Evolutionary conservation across 331 rosid species (phyloP), one percentile per base, ranked within the genome.

Genomic region (Ulmus americana): DNA sequence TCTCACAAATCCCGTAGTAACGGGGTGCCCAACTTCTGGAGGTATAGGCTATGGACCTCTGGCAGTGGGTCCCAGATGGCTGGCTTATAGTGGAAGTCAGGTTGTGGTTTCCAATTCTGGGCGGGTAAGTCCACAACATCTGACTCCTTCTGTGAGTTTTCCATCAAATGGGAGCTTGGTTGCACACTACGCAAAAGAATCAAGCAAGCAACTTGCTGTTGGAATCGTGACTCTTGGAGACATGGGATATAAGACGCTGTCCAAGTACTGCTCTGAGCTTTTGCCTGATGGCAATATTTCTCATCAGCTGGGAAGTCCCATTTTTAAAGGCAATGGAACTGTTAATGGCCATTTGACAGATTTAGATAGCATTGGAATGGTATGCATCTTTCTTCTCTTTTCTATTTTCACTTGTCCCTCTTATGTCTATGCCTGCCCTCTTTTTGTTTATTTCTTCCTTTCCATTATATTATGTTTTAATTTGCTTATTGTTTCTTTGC

Each of bases 141-240:
- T 94, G 79, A 78, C 74, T 18, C 76, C 86, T 76, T 87, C 95
- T 61, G 82, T 85, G 39, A 84, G 95, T 70, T 74, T 79, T 77
- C 75, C 95, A 80, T 81, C 95, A 70, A 90, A 90, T 67, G 97
- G 99, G 53, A 84, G 95, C 75, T 53, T 90, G 71, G 95, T 94
- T 77, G 96, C 92, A 41, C 97, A 94, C 76, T 90, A 87, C 81
- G 97, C 99, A 46, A 94, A 87, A 76, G 92, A 94, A 57, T 90
- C 99, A 38, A 94, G 99, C 85, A 90, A 94, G 84, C 96, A 90
- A 67, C 87, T 94, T 73, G 99, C 99, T 66, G 70, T 83, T 42
- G 97, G 99, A 45, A 86, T 94, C 69, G 90, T 81, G 70, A 79
- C 88, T 63, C 81, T 94, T n/a, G 99, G 99, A 43, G 99, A 94